Percentiles rank a stretch among this genome's conserved stretches.
phyloP scores from a whole-genome alignment of 371 early-diverging fungal genomes.

The Mortierella sp. region DNA sequence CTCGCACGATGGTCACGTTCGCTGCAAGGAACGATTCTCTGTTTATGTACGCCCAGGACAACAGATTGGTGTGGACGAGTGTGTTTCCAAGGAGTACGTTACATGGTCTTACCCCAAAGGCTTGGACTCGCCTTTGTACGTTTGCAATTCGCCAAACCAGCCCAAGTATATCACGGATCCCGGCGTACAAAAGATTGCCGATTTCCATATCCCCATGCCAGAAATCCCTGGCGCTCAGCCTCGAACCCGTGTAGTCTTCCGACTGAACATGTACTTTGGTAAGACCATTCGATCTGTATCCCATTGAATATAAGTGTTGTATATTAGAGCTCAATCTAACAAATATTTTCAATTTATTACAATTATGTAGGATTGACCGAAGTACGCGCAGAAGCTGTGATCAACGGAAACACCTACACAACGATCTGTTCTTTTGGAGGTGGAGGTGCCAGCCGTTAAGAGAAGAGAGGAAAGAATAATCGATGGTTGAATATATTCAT shows the following conservation, averaged over 20 bases:
- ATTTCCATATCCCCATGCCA: conserved; percentile 73
- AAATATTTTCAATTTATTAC: neutral
- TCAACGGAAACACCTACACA: conserved; percentile 63
- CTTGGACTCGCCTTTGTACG: conserved; percentile 67
- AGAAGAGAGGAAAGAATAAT: neutral
- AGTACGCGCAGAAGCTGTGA: conserved; percentile 70
- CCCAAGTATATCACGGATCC: conserved; percentile 67
- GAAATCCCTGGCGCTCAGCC: conserved; percentile 59
- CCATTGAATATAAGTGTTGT: too few species aligned
- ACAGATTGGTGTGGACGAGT: conserved; percentile 65
- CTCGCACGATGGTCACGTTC: conserved; percentile 48
- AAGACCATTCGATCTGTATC: conserved; percentile 22
- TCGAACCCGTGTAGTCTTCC: conserved; percentile 30
- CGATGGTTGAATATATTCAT: neutral
- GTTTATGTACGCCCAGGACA: conserved; percentile 70
- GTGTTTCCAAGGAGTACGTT: conserved; percentile 64
- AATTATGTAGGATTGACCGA: conserved; percentile 56
- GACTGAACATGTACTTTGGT: conserved; percentile 70
- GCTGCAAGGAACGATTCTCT: conserved; percentile 68
- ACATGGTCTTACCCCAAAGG: conserved; percentile 66
- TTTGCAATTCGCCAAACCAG: conserved; percentile 63
- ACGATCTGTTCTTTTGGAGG: conserved; percentile 47
- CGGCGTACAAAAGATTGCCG: conserved; percentile 66
- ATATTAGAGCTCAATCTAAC: neutral
- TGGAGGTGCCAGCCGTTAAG: conserved; percentile 3